Conservation (phyloP, 768 basidiomycete species). For the Amanita polypyramis region DNA sequence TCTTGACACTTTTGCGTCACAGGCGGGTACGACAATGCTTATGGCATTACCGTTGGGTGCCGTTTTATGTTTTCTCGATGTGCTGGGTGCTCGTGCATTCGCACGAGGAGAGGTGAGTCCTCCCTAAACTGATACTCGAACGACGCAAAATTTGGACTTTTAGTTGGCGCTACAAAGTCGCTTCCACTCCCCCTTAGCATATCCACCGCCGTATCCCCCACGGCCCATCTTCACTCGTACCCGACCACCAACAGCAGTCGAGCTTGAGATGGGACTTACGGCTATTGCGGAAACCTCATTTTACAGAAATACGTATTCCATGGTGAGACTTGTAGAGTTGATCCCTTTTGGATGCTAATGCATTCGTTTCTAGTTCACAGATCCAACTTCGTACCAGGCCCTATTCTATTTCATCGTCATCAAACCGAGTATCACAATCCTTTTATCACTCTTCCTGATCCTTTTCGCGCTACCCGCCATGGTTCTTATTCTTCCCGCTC, state of each 20-base stretch:
- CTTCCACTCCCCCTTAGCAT: constrained; percentile 60
- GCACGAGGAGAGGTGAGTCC: constrained; percentile 53
- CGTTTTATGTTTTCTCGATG: constrained; percentile 65
- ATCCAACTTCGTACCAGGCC: constrained; percentile 74
- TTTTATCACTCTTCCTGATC: constrained; percentile 46
- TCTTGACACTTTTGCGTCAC: constrained; percentile 1
- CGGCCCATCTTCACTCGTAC: constrained; percentile 66
- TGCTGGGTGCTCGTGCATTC: constrained; percentile 64
- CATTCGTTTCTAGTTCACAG: constrained; percentile 48
- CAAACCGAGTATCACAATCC: constrained; percentile 70
- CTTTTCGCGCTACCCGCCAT: constrained; percentile 48
- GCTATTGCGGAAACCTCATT: constrained; percentile 53
- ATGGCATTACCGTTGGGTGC: constrained; percentile 71
- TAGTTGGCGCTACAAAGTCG: constrained; percentile 57
- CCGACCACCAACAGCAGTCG: constrained; percentile 36
- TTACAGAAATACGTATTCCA: constrained; percentile 72
- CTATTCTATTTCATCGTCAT: constrained; percentile 85
- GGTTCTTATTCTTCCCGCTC: constrained; percentile 54
- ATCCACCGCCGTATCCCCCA: constrained; percentile 54
- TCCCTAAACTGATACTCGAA: not conserved
- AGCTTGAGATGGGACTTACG: constrained; percentile 35
- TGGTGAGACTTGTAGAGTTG: constrained; percentile 37
- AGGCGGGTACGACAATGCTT: constrained; percentile 76
- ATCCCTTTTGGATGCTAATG: not conserved
- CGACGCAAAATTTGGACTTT: not conserved